Evolutionary conservation across 805 yeast species (phyloP), one percentile per base, ranked within the genome.

Genomic region (Brettanomyces sp.): DNA sequence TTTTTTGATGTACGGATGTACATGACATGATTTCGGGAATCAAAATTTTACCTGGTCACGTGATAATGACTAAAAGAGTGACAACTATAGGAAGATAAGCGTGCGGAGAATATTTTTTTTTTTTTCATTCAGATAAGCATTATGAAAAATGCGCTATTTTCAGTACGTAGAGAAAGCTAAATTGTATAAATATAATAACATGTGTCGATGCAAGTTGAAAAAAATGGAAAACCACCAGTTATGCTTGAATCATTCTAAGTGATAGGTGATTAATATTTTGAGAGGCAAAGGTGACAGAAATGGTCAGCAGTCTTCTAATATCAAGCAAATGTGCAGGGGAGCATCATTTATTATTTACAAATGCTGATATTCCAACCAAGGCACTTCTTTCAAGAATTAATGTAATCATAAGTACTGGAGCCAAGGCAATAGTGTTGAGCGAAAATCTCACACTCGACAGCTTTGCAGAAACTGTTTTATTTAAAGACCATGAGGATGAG

Each of bases 321-420:
- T 72, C 80, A 1, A 50, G 69, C 39, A 63, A 70, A 47, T 70
- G 81, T 47, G 44, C 55, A 13, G 76, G 65, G 23, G 85, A 82
- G 52, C 61, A 61, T 1, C 85, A 80, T 55, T 62, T 83, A 35
- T 69, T 85, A 5, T 60, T 82, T 9, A 88, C 86, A 41, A 56
- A 54, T 34, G 65, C 66, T 4, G 66, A 74, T 5, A 66, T 66
- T 18, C 46, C 54, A 14, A 52, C 59, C 14, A 53, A 52, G 28
- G 62, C 72, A n/a, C 66, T 79, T 0, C 58, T 67, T 12, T 62
- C 69, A 23, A 69, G 90, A 52, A 67, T 78, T 13, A 67, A 64
- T 25, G 58, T 71, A 7, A 69, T 78, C 24, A 51, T 77, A 55
- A 11, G n/a, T 24, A 8, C 39, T 5, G 33, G 39, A 14, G 39